Base-by-base conservation (phyloP, 768 basidiomycete species). In the Boletus fagicola region DNA sequence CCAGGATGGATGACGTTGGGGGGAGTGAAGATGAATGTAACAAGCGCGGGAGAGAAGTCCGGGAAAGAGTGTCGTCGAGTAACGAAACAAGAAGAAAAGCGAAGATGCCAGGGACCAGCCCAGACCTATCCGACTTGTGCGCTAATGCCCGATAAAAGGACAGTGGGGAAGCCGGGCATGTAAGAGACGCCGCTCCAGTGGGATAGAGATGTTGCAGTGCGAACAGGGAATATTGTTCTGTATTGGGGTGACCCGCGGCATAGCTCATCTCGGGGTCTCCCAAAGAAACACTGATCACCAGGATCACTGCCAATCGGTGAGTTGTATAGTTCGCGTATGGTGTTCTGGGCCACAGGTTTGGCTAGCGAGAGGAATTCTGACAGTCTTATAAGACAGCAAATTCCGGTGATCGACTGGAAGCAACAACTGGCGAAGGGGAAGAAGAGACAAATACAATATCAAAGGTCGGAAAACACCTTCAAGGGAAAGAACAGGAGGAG, bases 81-180 rank as follows among this genome's bases (percentile, higher is more conserved):
- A 49, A 47, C 16, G 35, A 48, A 52, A 46, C 30, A 20, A 26
- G 36, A 39, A 49, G 42, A 45, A 15, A 28, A 36, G 54, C 2
- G 36, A 48, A 60, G 18, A 39, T 33, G 49, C 6, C 28, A 50
- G 45, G 61, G 53, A 51, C 60, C 63, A 56, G 68, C 65, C 63
- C 63, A 53, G 45, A 39, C 53, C 53, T 46, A 22, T 48, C 58
- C n/a, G 42, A 51, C 48, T 15, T 40, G 31, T 3, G 24, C 11
- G 2, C 57, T 50, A 59, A 31, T 35, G 40, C 26, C 35, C 28
- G 28, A 51, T 49, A n/a, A 53, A 51, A 30, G 24, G 39, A n/a
- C 33, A n/a, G 28, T 47, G 24, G n/a, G 43, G 12, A 44, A 12
- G 18, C 20, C 30, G 7, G 47, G 24, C 7, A 31, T 8, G 28